phyloP scores from a whole-genome alignment of 1,284 basidiomycete genomes.

The Moniliophthora roreri region DNA sequence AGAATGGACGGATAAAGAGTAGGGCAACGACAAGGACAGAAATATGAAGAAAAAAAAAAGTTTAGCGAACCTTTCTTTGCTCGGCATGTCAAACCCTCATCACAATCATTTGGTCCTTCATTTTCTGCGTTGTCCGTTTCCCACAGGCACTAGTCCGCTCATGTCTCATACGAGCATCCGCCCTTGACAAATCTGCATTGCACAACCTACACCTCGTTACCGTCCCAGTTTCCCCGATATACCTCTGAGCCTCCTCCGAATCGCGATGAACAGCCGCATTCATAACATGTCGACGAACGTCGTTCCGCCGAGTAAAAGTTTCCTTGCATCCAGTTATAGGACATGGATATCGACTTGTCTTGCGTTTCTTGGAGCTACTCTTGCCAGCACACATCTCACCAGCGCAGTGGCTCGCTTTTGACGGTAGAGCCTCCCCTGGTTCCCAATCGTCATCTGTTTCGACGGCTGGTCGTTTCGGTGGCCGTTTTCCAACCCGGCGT shows the following conservation, averaged over 20 bases:
- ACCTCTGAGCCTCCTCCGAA: slow-evolving; percentile 7
- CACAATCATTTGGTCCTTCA: slow-evolving; percentile 16
- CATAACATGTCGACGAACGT: slow-evolving; percentile 19
- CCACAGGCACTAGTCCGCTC: slow-evolving; percentile 20
- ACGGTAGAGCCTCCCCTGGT: neutral
- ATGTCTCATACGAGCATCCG: slow-evolving; percentile 20
- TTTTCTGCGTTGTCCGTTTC: slow-evolving; percentile 18
- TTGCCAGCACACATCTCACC: neutral
- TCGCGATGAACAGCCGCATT: slow-evolving; percentile 18
- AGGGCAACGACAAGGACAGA: neutral
- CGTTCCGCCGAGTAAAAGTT: slow-evolving; percentile 20
- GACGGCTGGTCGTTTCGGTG: slow-evolving; percentile 3
- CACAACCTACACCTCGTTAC: slow-evolving; percentile 18
- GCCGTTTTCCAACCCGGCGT: neutral
- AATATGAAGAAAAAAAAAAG: neutral
- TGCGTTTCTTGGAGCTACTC: slow-evolving; percentile 14
- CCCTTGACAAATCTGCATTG: slow-evolving; percentile 18
- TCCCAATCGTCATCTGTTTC: slow-evolving; percentile 12
- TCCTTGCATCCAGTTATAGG: slow-evolving; percentile 17
- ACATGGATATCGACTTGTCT: slow-evolving; percentile 17
- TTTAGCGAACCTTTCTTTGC: slow-evolving; percentile 7
- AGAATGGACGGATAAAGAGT: too few relatives aligned
- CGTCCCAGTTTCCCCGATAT: slow-evolving; percentile 9
- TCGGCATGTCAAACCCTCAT: slow-evolving; percentile 7
- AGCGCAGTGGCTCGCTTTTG: neutral